Conservation (phyloP, 2,329 filamentous ascomycete genomes). For the Fusarium devonianum region DNA sequence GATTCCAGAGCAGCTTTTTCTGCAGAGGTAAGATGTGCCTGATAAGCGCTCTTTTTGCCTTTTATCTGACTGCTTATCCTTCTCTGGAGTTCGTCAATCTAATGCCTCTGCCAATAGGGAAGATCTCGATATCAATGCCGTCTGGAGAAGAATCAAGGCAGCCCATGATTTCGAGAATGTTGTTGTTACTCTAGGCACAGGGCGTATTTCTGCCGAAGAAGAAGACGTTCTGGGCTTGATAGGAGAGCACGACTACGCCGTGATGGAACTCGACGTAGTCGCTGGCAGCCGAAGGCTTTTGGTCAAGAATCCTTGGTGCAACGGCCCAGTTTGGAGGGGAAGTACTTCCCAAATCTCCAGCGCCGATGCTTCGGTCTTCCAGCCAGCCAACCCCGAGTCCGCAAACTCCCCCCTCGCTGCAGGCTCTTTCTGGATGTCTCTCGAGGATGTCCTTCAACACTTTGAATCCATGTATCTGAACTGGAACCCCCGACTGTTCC, state of each 20-base stretch:
- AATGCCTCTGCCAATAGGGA: conserved; percentile 59
- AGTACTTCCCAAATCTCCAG: conserved; percentile 6
- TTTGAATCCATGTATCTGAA: conserved; percentile 97
- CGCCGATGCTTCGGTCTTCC: neutral
- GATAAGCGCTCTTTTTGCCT: neutral
- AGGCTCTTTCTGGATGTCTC: conserved; percentile 93
- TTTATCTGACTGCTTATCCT: neutral
- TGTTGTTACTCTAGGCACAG: conserved; percentile 89
- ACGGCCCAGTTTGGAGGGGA: conserved; percentile 76
- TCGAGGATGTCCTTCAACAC: conserved; percentile 86
- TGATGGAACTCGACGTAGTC: conserved; percentile 76
- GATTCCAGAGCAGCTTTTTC: conserved; percentile 94
- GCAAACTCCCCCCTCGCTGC: conserved; percentile 44
- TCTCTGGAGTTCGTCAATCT: conserved; percentile 7
- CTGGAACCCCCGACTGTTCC: conserved; percentile 91
- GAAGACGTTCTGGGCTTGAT: conserved; percentile 83
- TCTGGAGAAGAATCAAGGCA: conserved; percentile 80
- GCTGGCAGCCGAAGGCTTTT: conserved; percentile 72
- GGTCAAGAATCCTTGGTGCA: conserved; percentile 95
- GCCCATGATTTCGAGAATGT: conserved; percentile 82
- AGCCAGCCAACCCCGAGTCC: conserved; percentile 16
- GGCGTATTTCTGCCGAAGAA: conserved; percentile 77
- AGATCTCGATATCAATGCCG: conserved; percentile 75
- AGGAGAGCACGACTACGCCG: conserved; percentile 92
- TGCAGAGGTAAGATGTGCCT: conserved; percentile 67